Evolutionary conservation across 169 alveolate species (phyloP).

Genomic region (Plasmodium ovale): DNA sequence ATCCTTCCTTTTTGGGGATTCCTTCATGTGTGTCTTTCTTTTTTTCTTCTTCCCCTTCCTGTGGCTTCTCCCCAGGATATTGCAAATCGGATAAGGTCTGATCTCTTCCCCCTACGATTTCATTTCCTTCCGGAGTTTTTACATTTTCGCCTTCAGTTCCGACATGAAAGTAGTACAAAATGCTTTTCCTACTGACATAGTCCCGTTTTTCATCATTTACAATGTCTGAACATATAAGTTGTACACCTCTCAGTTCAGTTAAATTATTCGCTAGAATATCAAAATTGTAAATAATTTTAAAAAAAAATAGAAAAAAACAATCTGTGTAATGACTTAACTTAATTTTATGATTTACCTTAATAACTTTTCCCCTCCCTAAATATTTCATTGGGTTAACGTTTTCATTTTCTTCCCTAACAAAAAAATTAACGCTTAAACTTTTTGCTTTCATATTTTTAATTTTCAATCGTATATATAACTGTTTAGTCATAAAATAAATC

Average conservation of each 20-base stretch:
- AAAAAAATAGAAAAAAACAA: constrained; percentile 55
- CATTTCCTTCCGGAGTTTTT: background rate
- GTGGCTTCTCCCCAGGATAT: background rate
- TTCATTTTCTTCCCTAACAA: constrained; percentile 48
- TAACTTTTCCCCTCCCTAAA: constrained; percentile 48
- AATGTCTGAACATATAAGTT: constrained; percentile 48
- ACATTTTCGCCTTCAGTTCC: background rate
- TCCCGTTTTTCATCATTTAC: background rate
- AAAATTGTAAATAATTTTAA: constrained; percentile 41
- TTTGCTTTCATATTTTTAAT: constrained; percentile 55
- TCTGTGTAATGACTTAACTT: constrained; percentile 44
- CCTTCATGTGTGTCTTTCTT: background rate
- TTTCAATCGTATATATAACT: constrained; percentile 52
- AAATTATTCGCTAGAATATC: constrained; percentile 9
- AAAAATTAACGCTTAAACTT: constrained; percentile 23
- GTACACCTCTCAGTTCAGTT: constrained; percentile 59
- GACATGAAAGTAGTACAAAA: constrained; percentile 33
- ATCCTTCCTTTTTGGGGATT: background rate
- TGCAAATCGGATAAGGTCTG: too few species aligned
- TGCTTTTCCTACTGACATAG: constrained; percentile 15
- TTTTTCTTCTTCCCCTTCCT: background rate
- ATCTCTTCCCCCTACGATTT: background rate
- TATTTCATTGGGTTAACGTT: constrained; percentile 41
- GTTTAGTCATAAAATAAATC: constrained; percentile 69
- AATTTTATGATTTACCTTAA: constrained; percentile 26